Base-by-base conservation (phyloP, 2,329 filamentous ascomycete genomes). In the Aaosphaeria pasadenensis region DNA sequence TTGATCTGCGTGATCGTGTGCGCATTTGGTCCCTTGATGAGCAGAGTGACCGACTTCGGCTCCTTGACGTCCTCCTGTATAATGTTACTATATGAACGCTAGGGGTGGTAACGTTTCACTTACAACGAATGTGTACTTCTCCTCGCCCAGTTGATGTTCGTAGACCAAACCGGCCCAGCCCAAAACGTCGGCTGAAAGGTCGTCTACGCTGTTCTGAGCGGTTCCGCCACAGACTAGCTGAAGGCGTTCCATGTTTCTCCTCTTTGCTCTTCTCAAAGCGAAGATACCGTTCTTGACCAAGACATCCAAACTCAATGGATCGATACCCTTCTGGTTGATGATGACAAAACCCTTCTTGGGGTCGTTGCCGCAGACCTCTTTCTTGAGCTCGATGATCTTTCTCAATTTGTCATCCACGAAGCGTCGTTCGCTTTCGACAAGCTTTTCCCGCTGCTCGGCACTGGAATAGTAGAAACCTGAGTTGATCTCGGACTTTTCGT, bases 401-500 rank as follows among this genome's bases (percentile, higher is more conserved):
- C 91, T 88, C 59, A 99, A 77, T 80, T 97, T 99, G 56, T 94
- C 86, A 64, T 99, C 94, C 41, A 99, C 91, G 62, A 96, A 96
- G 53, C 89, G 84, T 55, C 94, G 87, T 77, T 99, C 94, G 66
- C 90, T 96, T 77, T 97, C 94, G 7, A 99, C 94, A 38, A 99
- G 84, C 80, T 97, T 99, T 65, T 97, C 94, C 58, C 94, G 84
- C 77, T 99, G 94, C 58, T 96, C 91, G 30, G 94, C 94, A 67
- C 86, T 95, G 33, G 89, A 96, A 77, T 99, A 99, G 81, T 95
- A 99, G 80, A 99, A 99, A 44, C 91, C 86, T 38, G 91, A 96
- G 82, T 99, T 99, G 73, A 99, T 95, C 75, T 99, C 94, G 0
- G 91, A 92, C 80, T 99, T 99, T 74, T 99, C 94, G 71, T 99